A percentile compares a stretch with the other conserved stretches of the same genome.
Conservation (phyloP, 2,329 filamentous ascomycete species). For the Basipetospora chlamydospora region DNA sequence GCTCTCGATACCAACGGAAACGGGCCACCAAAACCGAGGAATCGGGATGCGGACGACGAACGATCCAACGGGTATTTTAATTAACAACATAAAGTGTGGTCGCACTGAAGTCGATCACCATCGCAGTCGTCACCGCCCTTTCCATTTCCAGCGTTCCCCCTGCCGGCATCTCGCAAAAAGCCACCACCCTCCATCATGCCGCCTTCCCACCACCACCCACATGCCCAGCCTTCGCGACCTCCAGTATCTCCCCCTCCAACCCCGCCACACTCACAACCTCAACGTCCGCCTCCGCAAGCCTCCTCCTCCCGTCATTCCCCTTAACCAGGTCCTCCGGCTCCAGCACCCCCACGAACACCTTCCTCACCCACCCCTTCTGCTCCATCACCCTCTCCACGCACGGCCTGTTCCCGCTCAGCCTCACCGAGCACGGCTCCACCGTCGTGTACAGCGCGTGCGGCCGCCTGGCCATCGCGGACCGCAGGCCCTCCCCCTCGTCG, state of each 20-base stretch:
- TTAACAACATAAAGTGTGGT: too few relatives aligned
- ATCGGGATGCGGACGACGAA: too few relatives aligned
- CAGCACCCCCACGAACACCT: constrained; percentile 74
- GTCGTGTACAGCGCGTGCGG: constrained; percentile 64
- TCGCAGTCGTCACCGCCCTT: background rate
- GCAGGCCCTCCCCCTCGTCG: constrained; percentile 1
- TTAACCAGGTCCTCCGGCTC: constrained; percentile 87
- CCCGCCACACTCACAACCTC: constrained; percentile 58
- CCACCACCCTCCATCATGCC: too few relatives aligned
- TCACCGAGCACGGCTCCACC: constrained; percentile 69
- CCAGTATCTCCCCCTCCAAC: constrained; percentile 66
- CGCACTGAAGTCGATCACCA: too few relatives aligned
- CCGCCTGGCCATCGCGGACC: background rate
- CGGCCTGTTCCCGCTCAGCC: constrained; percentile 58
- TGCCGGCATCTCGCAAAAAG: too few relatives aligned
- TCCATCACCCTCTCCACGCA: constrained; percentile 69
- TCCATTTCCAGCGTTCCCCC: too few relatives aligned
- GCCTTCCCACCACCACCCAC: background rate
- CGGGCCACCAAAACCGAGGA: too few relatives aligned
- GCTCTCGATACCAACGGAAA: too few relatives aligned
- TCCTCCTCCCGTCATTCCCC: constrained; percentile 59
- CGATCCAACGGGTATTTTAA: too few relatives aligned
- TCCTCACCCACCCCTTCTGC: constrained; percentile 47
- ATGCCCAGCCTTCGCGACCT: constrained; percentile 75
- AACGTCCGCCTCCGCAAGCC: constrained; percentile 59